Base-by-base conservation (phyloP, 176 grass and related monocot species). In the Bolboschoenus planiculmis region DNA sequence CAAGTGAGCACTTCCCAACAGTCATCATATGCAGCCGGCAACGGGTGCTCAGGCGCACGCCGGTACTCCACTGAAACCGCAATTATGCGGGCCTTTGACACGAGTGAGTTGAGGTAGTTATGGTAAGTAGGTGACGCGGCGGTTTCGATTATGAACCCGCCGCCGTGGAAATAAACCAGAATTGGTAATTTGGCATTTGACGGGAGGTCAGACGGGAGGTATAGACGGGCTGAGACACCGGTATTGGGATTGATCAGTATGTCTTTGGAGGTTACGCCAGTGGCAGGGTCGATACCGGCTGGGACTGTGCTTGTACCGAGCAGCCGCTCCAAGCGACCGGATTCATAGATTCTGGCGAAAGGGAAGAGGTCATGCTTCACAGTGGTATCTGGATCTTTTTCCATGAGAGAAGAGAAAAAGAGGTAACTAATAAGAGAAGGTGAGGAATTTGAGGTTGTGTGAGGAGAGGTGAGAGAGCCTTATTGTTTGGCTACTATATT, bases 161-260 rank as follows among this genome's bases (percentile, higher is more conserved):
- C 93, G 3, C 93, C 93, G 35, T 93, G 94, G 78, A 86, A 90
- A 80, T 90, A 76, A 75, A 93, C 55, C 37, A 88, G 62, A 26
- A 88, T 47, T 8, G 87, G 87, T 1, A 88, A 36, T 40, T 89
- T 77, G 23, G 40, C 11, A 60, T 82, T 9, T 24, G 43, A 72
- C 1, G 14, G 42, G 26, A 55, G 14, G 74, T 51, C 9, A 23
- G 60, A 16, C 1, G 87, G 87, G 27, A 89, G 46, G 54, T 85
- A 78, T 33, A 89, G 83, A 21, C 87, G 87, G 7, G 55, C 83
- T 1, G 83, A 64, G 11, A 85, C 14, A 13, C 64, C 56, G 29
- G 66, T 82, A 47, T 3, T 34, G 2, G 39, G 39, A 30, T 85
- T 73, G 54, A 89, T 65, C 8, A n/a, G 7, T 10, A 89, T 15